Conservation (phyloP, 1,139 yeast species). For the Saccharomycopsis phalli region DNA sequence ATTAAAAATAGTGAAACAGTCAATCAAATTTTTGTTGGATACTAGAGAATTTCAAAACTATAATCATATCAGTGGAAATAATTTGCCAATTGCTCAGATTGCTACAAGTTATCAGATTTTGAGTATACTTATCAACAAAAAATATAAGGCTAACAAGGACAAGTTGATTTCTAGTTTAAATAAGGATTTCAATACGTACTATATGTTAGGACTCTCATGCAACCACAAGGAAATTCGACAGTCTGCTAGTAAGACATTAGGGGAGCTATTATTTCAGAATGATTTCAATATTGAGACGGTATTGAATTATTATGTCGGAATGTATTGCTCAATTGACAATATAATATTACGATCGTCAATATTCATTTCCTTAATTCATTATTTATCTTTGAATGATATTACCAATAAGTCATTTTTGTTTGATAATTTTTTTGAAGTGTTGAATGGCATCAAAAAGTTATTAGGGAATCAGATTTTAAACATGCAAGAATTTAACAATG, state of each 20-base stretch:
- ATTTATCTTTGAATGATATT: constrained; percentile 24
- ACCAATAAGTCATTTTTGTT: constrained; percentile 25
- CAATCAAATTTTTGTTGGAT: constrained; percentile 15
- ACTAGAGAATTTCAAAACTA: constrained; percentile 14
- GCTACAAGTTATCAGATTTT: constrained; percentile 17
- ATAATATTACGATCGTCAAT: constrained; percentile 25
- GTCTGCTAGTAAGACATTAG: constrained; percentile 27
- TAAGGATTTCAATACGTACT: constrained; percentile 18
- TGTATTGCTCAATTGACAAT: constrained; percentile 24
- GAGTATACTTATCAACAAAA: constrained; percentile 13
- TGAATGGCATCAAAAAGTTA: constrained; percentile 18
- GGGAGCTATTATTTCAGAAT: constrained; percentile 28
- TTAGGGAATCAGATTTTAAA: constrained; percentile 6
- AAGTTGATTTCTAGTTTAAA: constrained; percentile 15
- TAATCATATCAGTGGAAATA: constrained; percentile 13
- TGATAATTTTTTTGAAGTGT: constrained; percentile 24
- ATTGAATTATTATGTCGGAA: constrained; percentile 25
- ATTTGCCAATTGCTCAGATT: constrained; percentile 16
- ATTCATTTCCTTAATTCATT: constrained; percentile 30
- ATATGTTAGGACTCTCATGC: constrained; percentile 20
- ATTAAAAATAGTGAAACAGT: constrained; percentile 15
- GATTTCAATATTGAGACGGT: constrained; percentile 22
- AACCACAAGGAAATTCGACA: constrained; percentile 27
- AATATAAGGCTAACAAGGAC: constrained; percentile 16
- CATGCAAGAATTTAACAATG: constrained; percentile 10